These are phyloP conservation scores for Scortechinia acanthostroma DNA, from an alignment of 2,329 filamentous ascomycete species.

Conservation along the genomic window DNA sequence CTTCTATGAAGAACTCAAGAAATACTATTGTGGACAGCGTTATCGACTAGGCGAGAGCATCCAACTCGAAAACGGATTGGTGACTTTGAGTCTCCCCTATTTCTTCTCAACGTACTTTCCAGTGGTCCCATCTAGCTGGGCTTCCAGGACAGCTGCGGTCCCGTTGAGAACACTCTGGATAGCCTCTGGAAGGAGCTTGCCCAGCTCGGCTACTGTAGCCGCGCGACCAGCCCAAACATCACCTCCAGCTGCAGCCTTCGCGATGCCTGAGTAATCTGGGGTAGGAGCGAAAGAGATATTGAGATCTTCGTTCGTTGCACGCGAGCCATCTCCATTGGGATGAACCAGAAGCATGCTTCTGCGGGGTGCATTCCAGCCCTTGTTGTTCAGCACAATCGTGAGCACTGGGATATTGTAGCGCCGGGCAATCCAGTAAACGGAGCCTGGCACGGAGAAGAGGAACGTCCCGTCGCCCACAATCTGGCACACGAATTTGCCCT, in stretches of 20 bases:
- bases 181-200: slow-evolving; percentile 36
- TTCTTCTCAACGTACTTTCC: slow-evolving; percentile 1
- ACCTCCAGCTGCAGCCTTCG: slow-evolving; percentile 48
- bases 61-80: too few relatives aligned
- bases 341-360: slow-evolving; percentile 48
- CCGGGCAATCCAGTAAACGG: slow-evolving; percentile 46
- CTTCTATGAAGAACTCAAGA: too few relatives aligned
- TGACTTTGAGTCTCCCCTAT: not conserved
- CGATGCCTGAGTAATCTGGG: slow-evolving; percentile 52
- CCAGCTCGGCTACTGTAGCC: slow-evolving; percentile 34
- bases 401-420: slow-evolving; percentile 44
- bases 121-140: not conserved
- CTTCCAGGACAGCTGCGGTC: slow-evolving; percentile 41
- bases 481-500: slow-evolving; percentile 41
- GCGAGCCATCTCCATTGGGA: slow-evolving; percentile 43
- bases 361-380: slow-evolving; percentile 54
- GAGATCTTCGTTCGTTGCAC: slow-evolving; percentile 51
- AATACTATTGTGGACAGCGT: too few relatives aligned
- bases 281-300: slow-evolving; percentile 52
- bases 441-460: slow-evolving; percentile 43
- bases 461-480: slow-evolving; percentile 50
- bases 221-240: slow-evolving; percentile 40
- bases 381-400: slow-evolving; percentile 48
- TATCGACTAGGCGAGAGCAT: too few relatives aligned
- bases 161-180: slow-evolving; percentile 41